Percentiles rank a stretch among this genome's conserved stretches.
These are phyloP conservation scores for Alectoria sarmentosa DNA, from an alignment of 495 filamentous ascomycete genomes.

Conservation along the genomic window DNA sequence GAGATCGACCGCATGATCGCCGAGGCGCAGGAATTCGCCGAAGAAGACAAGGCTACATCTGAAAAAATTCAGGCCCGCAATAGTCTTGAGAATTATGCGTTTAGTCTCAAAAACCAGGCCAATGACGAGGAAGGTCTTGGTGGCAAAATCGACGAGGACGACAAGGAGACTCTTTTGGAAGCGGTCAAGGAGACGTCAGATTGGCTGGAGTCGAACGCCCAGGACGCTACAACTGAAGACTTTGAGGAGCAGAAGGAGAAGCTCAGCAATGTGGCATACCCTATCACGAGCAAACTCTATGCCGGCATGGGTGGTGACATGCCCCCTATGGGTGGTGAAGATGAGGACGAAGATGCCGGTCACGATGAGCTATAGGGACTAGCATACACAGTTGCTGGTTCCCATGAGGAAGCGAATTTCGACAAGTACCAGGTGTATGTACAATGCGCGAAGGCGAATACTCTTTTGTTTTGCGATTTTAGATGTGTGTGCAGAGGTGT, in stretches of 20 bases:
- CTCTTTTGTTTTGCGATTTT: neutral
- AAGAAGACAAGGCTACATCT: conserved; percentile 96
- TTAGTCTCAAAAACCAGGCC: conserved; percentile 98
- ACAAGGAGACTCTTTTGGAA: conserved; percentile 95
- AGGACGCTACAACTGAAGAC: conserved; percentile 80
- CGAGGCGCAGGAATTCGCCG: conserved; percentile 96
- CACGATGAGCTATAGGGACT: conserved; percentile 85
- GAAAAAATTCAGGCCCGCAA: conserved; percentile 93
- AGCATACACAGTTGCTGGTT: neutral
- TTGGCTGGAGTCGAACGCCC: conserved; percentile 96
- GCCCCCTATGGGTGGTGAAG: conserved; percentile 39
- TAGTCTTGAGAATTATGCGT: conserved; percentile 91
- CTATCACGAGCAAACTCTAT: conserved; percentile 98
- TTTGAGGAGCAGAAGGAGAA: conserved; percentile 99
- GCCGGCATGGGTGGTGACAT: conserved; percentile 52
- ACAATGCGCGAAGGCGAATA: neutral
- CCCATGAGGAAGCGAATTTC: neutral
- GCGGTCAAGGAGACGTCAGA: conserved; percentile 96
- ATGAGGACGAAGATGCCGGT: conserved; percentile 57
- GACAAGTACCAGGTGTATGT: neutral
- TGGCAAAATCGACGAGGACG: conserved; percentile 96
- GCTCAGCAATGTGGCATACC: conserved; percentile 91
- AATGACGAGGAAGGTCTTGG: conserved; percentile 95
- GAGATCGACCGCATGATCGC: conserved; percentile 98
- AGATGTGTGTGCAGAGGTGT: neutral